These are phyloP conservation scores for Clavaria fumosa DNA, from an alignment of 768 basidiomycete genomes.

Conservation along the genomic window DNA sequence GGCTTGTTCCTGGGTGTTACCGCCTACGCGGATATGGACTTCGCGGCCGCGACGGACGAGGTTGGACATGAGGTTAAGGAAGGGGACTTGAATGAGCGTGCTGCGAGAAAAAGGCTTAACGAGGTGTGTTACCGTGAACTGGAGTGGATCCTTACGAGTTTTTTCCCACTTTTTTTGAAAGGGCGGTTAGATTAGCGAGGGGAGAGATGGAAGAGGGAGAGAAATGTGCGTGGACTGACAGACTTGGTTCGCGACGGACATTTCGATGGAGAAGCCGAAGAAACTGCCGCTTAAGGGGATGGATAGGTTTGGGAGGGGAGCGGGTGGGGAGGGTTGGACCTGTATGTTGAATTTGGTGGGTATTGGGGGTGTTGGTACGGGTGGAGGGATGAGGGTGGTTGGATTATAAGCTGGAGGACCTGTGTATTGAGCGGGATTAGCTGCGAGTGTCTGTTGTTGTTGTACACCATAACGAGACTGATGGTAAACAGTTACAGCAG, in stretches of 20 bases:
- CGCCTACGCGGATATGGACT: conserved; percentile 57
- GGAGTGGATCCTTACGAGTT: conserved; percentile 17
- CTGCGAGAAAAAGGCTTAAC: neutral
- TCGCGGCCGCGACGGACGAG: conserved; percentile 47
- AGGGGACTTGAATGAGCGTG: conserved; percentile 7
- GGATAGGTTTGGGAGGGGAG: conserved; percentile 20
- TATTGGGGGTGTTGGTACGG: conserved; percentile 31
- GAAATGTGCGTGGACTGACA: conserved; percentile 22
- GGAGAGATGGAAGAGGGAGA: conserved; percentile 1
- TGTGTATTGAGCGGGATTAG: conserved; percentile 30
- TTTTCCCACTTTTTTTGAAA: conserved; percentile 18
- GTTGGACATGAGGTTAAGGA: conserved; percentile 52
- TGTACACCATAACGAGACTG: neutral
- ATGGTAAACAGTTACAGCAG: conserved; percentile 11
- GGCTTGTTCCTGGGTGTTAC: conserved; percentile 66
- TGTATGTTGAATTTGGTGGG: conserved; percentile 30
- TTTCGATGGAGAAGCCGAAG: conserved; percentile 45
- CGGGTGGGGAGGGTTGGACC: conserved; percentile 18
- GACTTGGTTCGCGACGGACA: conserved; percentile 38
- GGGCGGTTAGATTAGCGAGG: neutral
- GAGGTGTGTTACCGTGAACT: neutral
- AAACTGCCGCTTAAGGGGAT: conserved; percentile 28
- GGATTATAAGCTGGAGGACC: conserved; percentile 41
- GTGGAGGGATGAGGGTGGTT: conserved; percentile 31
- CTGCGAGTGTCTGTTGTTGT: conserved; percentile 5